Base-by-base conservation (phyloP, 192 early-diverging fungal species). In the Pilobolus umbonatus region DNA sequence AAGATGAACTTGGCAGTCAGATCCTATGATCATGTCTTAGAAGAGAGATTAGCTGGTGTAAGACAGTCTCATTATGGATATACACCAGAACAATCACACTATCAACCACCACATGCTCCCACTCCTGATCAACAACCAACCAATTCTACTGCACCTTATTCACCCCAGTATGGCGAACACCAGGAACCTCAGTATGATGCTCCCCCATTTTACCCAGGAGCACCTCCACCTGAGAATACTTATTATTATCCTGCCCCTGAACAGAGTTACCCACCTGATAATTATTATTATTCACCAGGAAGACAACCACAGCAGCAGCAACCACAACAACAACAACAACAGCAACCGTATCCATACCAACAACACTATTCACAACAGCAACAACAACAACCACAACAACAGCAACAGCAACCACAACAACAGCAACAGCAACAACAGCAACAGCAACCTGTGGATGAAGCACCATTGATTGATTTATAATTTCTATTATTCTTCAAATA, bases 1-100 rank as follows among this genome's bases (percentile, higher is more conserved):
- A 90, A 93, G 60, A 77, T 98, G 24, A 73, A 85, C 28, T 80
- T 80, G 17, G 94, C 91, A 19, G 78, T 90, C 14, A 87, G 83
- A 63, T 80, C 87, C 22, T 98, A 97, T 53, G 95, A 98, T 68
- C 81, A 83, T 46, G 66, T 98, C 43, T 67, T 98, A 52, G 87
- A 94, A 54, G 87, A 88, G 68, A 76, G 83, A 26, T 70, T 89
- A 52, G 72, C 70, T 3, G 55, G 43, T 24, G 56, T 72, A 9
- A 75, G 32, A n/a, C n/a, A n/a, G n/a, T n/a, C n/a, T n/a, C n/a
- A n/a, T n/a, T n/a, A n/a, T n/a, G n/a, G n/a, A n/a, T n/a, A 76
- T 62, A 40, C 60, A 17, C 40, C 35, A 58, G 57, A 24, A 35
- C 35, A 52, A 40, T 7, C 48, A 2, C 30, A 49, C 25, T 48